A percentile compares a stretch with the other conserved stretches of the same genome.
Evolutionary conservation across 2,329 filamentous ascomycete species (phyloP).

Genomic region (Nothophaeocryptopus gaeumannii): DNA sequence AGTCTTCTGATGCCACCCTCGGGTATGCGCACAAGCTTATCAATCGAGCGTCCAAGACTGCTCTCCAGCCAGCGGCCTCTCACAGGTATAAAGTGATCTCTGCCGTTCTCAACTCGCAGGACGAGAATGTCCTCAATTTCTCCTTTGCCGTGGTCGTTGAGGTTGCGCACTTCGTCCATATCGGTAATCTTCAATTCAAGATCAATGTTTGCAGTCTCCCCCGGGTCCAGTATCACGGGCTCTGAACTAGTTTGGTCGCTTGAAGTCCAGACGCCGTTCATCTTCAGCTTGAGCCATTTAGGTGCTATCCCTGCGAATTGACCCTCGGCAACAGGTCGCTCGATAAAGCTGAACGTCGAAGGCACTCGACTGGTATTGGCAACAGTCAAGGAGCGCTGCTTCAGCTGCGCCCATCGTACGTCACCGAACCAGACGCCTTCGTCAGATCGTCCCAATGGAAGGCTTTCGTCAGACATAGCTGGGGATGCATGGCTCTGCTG

Average conservation of each 20-base stretch:
- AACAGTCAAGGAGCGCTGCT: constrained; percentile 70
- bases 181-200: constrained; percentile 66
- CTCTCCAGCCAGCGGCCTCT: constrained; percentile 76
- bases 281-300: constrained; percentile 65
- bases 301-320: constrained; percentile 46
- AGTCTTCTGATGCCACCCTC: constrained; percentile 73
- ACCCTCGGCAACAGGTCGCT: constrained; percentile 58
- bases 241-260: constrained; percentile 28
- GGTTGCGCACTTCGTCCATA: constrained; percentile 59
- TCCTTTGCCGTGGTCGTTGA: constrained; percentile 64
- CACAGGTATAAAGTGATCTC: constrained; percentile 88
- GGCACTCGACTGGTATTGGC: constrained; percentile 86
- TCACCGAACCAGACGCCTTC: constrained; percentile 75
- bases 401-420: constrained; percentile 65
- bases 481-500: constrained; percentile 39
- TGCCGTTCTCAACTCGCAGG: constrained; percentile 74
- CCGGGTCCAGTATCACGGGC: constrained; percentile 72
- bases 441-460: constrained; percentile 37
- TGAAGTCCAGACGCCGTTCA: constrained; percentile 25
- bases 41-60: constrained; percentile 79
- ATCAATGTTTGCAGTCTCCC: constrained; percentile 72
- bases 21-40: constrained; percentile 81
- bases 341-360: constrained; percentile 76
- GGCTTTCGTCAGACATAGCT: constrained; percentile 12
- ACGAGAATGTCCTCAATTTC: constrained; percentile 82